These are phyloP conservation scores for Solidago caesia DNA, from an alignment of 129 eudicot species.

Conservation along the genomic window DNA sequence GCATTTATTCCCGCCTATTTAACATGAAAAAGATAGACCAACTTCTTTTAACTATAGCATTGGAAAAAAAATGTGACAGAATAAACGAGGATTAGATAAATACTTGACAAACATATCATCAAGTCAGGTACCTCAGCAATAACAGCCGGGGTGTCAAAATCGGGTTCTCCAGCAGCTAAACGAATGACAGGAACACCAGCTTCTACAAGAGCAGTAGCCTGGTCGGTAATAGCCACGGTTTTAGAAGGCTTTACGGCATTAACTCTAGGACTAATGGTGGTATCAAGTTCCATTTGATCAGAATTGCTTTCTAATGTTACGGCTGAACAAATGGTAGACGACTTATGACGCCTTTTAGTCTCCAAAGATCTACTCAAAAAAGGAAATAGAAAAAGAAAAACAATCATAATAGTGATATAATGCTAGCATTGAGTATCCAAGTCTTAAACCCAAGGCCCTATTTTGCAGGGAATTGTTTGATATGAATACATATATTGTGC, in stretches of 20 bases:
- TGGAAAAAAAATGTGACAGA: not conserved
- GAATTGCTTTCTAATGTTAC: slow-evolving; percentile 40
- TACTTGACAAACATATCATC: slow-evolving; percentile 4
- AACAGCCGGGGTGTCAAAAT: slow-evolving; percentile 84
- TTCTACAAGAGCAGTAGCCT: slow-evolving; percentile 91
- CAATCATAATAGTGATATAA: slow-evolving; percentile 14
- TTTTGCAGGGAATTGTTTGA: not conserved
- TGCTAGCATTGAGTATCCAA: not conserved
- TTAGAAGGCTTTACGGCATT: slow-evolving; percentile 91
- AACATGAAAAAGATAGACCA: not conserved
- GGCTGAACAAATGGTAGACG: slow-evolving; percentile 40
- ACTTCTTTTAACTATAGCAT: not conserved
- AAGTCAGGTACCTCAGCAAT: slow-evolving; percentile 69
- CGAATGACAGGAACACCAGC: slow-evolving; percentile 97
- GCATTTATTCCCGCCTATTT: slow-evolving; percentile 86
- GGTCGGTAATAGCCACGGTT: slow-evolving; percentile 89
- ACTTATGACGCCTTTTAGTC: slow-evolving; percentile 32
- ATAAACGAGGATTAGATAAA: not conserved
- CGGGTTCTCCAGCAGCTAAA: slow-evolving; percentile 96
- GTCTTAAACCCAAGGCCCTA: too few species aligned
- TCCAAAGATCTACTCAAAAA: slow-evolving; percentile 38
- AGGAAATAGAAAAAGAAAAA: slow-evolving; percentile 12
- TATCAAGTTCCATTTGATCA: slow-evolving; percentile 67
- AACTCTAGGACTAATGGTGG: slow-evolving; percentile 82
- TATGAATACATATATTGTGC: not conserved